These are phyloP conservation scores for Neurospora tetraspora DNA, from an alignment of 495 filamentous ascomycete genomes.

Conservation along the genomic window DNA sequence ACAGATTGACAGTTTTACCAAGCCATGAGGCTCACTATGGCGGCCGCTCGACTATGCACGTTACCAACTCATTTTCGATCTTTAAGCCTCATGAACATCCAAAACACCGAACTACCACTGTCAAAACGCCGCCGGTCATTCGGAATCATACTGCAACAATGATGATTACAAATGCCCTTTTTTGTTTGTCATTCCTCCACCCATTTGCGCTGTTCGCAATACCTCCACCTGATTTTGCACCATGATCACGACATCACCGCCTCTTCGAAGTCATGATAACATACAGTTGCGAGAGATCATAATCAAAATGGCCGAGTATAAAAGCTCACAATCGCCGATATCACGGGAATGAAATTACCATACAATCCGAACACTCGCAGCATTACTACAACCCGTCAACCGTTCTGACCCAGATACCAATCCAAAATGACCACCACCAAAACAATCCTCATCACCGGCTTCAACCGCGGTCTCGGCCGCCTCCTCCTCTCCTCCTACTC, in stretches of 20 bases:
- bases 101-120: background rate
- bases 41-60: background rate
- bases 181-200: background rate
- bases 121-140: background rate
- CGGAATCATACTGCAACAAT: background rate
- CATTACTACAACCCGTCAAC: background rate
- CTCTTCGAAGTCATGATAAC: background rate
- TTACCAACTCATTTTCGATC: background rate
- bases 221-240: background rate
- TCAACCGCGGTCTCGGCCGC: slow-evolving; percentile 23
- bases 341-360: background rate
- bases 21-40: background rate
- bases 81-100: background rate
- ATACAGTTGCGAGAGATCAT: background rate
- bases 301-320: background rate
- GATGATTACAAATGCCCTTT: background rate
- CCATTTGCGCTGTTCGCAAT: background rate
- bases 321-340: background rate
- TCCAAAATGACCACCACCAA: background rate
- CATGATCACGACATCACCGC: background rate
- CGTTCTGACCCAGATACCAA: background rate
- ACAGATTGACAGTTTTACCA: background rate
- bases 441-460: slow-evolving; percentile 23
- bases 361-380: background rate
- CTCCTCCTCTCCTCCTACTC: slow-evolving; percentile 17